phyloP scores from a whole-genome alignment of 495 filamentous ascomycete species.

The Chaetomidium leptoderma region DNA sequence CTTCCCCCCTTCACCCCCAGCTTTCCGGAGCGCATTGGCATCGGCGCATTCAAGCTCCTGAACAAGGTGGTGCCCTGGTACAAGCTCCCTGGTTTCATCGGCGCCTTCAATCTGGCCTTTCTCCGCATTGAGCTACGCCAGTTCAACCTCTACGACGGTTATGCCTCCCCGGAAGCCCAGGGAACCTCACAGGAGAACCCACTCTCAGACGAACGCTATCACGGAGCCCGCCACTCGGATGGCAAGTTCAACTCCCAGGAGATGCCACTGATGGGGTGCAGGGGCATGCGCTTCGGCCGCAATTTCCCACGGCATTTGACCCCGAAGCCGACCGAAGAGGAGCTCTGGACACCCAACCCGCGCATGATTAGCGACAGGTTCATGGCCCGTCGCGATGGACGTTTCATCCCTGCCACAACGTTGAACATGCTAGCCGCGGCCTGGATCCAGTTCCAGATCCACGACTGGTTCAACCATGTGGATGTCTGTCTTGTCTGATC shows the following conservation, averaged over 20 bases:
- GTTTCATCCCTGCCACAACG: constrained; percentile 41
- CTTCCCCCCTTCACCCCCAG: constrained; percentile 19
- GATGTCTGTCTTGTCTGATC: constrained; percentile 16
- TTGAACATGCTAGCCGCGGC: constrained; percentile 45
- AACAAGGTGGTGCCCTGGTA: constrained; percentile 39
- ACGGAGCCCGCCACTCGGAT: constrained; percentile 37
- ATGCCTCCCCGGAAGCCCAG: constrained; percentile 30
- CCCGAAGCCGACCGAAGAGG: constrained; percentile 33
- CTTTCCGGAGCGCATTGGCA: constrained; percentile 24
- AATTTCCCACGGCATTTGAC: constrained; percentile 36
- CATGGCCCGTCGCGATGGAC: constrained; percentile 28
- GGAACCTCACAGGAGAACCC: constrained; percentile 25
- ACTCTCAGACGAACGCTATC: constrained; percentile 26
- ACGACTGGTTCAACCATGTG: constrained; percentile 41
- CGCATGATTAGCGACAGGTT: constrained; percentile 36
- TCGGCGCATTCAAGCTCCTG: constrained; percentile 33
- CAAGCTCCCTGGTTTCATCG: constrained; percentile 36
- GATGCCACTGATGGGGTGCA: constrained; percentile 41
- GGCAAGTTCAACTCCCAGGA: constrained; percentile 40
- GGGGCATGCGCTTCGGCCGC: constrained; percentile 41
- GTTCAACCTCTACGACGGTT: constrained; percentile 42
- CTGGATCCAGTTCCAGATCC: constrained; percentile 47
- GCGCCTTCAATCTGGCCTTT: constrained; percentile 37
- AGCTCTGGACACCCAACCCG: constrained; percentile 42
- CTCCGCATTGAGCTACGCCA: constrained; percentile 38